These are phyloP conservation scores for Claviceps pazoutovae DNA, from an alignment of 2,329 filamentous ascomycete genomes.

Conservation along the genomic window DNA sequence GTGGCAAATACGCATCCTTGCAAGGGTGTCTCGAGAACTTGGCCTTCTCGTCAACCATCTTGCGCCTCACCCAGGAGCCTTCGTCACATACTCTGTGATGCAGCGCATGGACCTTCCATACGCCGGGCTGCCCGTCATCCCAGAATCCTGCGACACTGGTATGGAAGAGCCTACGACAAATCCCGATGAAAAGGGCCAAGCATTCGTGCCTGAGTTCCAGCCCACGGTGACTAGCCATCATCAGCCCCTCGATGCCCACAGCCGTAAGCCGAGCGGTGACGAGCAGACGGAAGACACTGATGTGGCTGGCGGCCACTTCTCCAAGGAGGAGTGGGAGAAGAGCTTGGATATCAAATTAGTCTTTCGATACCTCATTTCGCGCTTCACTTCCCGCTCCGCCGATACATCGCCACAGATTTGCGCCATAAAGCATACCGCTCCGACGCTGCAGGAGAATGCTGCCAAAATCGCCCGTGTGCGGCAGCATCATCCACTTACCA, in stretches of 20 bases:
- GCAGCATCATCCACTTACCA: conserved; percentile 78
- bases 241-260: conserved; percentile 23
- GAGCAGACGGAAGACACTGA: conserved; percentile 12
- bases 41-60: conserved; percentile 72
- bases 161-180: conserved; percentile 13
- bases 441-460: conserved; percentile 48
- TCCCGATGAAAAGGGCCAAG: conserved; percentile 11
- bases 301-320: conserved; percentile 26
- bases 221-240: conserved; percentile 29
- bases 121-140: conserved; percentile 57
- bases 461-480: conserved; percentile 73
- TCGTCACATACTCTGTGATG: conserved; percentile 62
- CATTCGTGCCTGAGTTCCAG: conserved; percentile 27
- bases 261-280: conserved; percentile 12
- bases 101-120: conserved; percentile 57
- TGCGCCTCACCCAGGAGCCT: conserved; percentile 69
- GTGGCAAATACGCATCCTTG: conserved; percentile 69
- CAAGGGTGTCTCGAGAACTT: conserved; percentile 75
- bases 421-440: conserved; percentile 32
- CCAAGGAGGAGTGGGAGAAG: conserved; percentile 81
- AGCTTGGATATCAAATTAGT: conserved; percentile 85
- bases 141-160: conserved; percentile 31
- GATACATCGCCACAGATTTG: conserved; percentile 27
- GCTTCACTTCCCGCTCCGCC: conserved; percentile 44
- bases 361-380: conserved; percentile 70